Evolutionary conservation across 208 protist species (phyloP).

Genomic region (Trypanosoma grayi): DNA sequence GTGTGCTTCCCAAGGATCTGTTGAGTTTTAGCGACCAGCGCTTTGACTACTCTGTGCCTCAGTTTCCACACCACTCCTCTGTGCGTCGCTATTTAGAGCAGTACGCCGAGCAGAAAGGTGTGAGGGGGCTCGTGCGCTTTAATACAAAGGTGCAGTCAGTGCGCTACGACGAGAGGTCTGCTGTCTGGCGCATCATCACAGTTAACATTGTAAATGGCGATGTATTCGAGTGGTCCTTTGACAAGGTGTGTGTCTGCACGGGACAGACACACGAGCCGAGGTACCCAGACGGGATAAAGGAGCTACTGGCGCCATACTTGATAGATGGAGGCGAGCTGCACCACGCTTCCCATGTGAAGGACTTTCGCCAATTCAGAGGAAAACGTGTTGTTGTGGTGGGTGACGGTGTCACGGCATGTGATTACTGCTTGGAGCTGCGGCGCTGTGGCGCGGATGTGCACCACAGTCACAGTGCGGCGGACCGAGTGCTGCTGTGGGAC

Average conservation of each 20-base stretch:
- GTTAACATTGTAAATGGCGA: constrained; percentile 87
- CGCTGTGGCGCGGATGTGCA: constrained; percentile 65
- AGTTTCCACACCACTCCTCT: constrained; percentile 85
- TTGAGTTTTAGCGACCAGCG: constrained; percentile 81
- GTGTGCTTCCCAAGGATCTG: constrained; percentile 83
- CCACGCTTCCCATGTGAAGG: constrained; percentile 83
- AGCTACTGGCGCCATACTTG: constrained; percentile 43
- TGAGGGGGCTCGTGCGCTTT: constrained; percentile 71
- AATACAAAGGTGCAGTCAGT: constrained; percentile 88
- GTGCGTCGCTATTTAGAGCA: constrained; percentile 75
- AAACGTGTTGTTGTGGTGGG: constrained; percentile 83
- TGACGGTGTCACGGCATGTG: constrained; percentile 76
- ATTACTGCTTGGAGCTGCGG: constrained; percentile 74
- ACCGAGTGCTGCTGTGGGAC: constrained; percentile 1
- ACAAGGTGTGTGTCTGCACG: constrained; percentile 84
- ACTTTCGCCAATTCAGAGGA: constrained; percentile 67
- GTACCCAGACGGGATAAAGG: constrained; percentile 49
- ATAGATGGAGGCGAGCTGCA: constrained; percentile 67
- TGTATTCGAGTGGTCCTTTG: constrained; percentile 88
- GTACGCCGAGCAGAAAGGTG: constrained; percentile 66
- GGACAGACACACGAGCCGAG: constrained; percentile 80
- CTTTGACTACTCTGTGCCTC: constrained; percentile 78
- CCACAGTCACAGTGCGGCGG: constrained; percentile 36
- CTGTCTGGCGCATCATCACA: constrained; percentile 77
- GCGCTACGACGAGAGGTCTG: constrained; percentile 39